A percentile compares a stretch with the other conserved stretches of the same genome.
These are phyloP conservation scores for Paecilomyces dactylethromorphus DNA, from an alignment of 2,329 filamentous ascomycete species.

Conservation along the genomic window DNA sequence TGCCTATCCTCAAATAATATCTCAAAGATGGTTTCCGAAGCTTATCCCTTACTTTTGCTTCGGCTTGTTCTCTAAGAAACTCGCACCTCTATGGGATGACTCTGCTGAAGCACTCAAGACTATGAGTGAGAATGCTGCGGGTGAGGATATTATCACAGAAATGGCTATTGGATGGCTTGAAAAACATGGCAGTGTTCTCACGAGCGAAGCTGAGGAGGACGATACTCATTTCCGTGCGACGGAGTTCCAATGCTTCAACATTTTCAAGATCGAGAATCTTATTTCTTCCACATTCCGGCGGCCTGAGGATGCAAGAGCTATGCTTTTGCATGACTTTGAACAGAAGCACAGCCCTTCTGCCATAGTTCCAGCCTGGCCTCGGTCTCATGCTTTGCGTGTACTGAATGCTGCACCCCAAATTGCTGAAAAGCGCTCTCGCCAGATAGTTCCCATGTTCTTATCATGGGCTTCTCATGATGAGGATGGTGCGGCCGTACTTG, in stretches of 20 bases:
- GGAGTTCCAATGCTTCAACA: constrained; percentile 77
- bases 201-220: constrained; percentile 17
- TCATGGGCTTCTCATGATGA: constrained; percentile 63
- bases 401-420: constrained; percentile 66
- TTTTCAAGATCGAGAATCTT: constrained; percentile 52
- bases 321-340: constrained; percentile 60
- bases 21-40: constrained; percentile 59
- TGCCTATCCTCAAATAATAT: constrained; percentile 54
- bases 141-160: constrained; percentile 65
- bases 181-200: constrained; percentile 18
- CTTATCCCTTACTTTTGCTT: constrained; percentile 80
- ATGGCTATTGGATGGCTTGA: constrained; percentile 73
- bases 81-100: constrained; percentile 84
- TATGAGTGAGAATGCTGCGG: constrained; percentile 62
- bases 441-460: constrained; percentile 78
- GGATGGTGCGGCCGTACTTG: constrained; percentile 23
- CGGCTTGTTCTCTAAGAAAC: constrained; percentile 77
- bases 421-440: constrained; percentile 79
- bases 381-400: constrained; percentile 73
- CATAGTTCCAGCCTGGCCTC: constrained; percentile 44
- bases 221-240: constrained; percentile 20
- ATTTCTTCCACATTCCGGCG: constrained; percentile 48
- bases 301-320: constrained; percentile 48
- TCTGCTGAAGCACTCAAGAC: constrained; percentile 67
- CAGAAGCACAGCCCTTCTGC: constrained; percentile 45